Evolutionary conservation across 169 alveolate genomes (phyloP), one percentile per base, ranked within the genome.

Genomic region (Neospora caninum): DNA sequence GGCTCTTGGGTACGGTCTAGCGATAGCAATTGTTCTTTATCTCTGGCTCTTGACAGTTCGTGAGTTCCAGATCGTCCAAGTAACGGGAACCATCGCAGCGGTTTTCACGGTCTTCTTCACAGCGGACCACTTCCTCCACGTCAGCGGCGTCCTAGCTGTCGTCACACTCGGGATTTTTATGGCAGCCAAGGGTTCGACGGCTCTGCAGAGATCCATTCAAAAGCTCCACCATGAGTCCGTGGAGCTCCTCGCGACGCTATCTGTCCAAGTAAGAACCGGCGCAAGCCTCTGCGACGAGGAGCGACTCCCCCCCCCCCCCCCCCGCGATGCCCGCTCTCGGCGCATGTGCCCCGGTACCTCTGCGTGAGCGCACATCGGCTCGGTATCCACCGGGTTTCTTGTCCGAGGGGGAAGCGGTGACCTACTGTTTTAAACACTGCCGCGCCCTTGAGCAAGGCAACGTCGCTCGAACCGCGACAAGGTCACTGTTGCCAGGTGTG

Each of bases 131-230:
- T 89, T 89, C 80, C 86, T 96, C 83, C 95, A 97, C 93, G 91
- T 96, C 39, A 95, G 97, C 1, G 98, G 98, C 0, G 98, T 98
- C 1, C 94, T 97, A 31, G 94, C 97, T 7, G 96, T 97, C 6
- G 98, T 97, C 38, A 96, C 98, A 88, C 97, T 97, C 92, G 98
- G 98, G 18, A 54, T 97, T 42, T 96, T 95, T 92, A 94, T 96
- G 89, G 96, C 96, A 91, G 98, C 97, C 0, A 96, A 95, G 86
- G 98, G 98, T 34, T 91, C 95, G 64, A 94, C 96, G 9, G 97
- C 97, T 0, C 93, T 97, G 70, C 97, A 96, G 88, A 94, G 96
- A 45, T 96, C 93, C 88, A 98, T 98, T 31, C 86, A 73, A 42
- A 73, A 73, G 27, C 43, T 73, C 49, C 86, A 73, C 42, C 49